Evolutionary conservation across 495 filamentous ascomycete species (phyloP), one percentile per base, ranked within the genome.

Genomic region (Xylaria longipes): DNA sequence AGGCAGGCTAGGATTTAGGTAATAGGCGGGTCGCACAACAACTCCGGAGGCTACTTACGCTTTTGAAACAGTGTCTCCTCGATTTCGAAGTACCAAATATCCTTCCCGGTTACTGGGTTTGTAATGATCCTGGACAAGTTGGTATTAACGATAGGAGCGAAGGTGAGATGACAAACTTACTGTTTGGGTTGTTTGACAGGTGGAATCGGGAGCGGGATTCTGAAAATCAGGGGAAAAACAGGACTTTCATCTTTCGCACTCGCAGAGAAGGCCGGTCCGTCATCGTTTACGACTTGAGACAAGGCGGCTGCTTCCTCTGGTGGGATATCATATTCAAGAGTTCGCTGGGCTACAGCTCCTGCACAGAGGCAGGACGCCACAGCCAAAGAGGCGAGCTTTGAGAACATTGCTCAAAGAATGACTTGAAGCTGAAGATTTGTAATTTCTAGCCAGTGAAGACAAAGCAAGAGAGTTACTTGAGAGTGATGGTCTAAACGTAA

Each of bases 151-250:
- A 20, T 22, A 33, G 3, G 5, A 29, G 9, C 22, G 50, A n/a
- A 22, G 33, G 33, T 25, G 14, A 67, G 22, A 67, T 54, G 12
- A 11, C 6, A 41, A 43, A 77, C 80, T 71, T 65, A 85, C 84
- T 75, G 75, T 12, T 74, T 73, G 0, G 83, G 82, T 5, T 74
- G 39, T 62, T 85, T 86, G n/a, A 84, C 78, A 0, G 84, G 81
- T 25, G 85, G 86, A 46, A 85, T 85, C 0, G 87, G 86, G 11
- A 88, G 75, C 1, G 84, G 80, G 37, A 78, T 79, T 69, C 85
- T 76, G 71, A 81, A 88, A 31, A 85, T 78, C 69, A 82, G 78
- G 17, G 80, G 84, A 72, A 86, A 88, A 1, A 25, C 50, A 12
- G 78, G 78, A n/a, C 78, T 80, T 15, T 25, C 39, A 17, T 68